Conservation (phyloP, 805 yeast species). For the Candida namnaoensis region DNA sequence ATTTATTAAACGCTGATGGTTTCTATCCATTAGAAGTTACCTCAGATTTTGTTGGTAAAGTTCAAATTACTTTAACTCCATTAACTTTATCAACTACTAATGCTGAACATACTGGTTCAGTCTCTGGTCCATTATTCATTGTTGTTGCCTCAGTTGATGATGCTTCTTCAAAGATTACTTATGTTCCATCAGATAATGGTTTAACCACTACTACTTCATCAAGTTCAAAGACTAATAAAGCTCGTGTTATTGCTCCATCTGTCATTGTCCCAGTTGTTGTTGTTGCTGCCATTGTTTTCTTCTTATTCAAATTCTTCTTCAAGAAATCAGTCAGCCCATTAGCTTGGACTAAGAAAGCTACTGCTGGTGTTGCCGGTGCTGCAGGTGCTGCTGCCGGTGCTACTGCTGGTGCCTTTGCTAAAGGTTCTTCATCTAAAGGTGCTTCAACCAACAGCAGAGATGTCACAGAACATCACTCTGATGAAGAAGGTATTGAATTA, state of each 20-base stretch:
- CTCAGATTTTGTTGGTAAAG: constrained; percentile 23
- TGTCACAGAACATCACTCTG: constrained; percentile 1
- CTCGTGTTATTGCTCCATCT: constrained; percentile 30
- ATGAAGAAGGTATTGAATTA: constrained; percentile 13
- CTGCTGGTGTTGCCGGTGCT: not conserved
- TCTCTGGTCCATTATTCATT: constrained; percentile 30
- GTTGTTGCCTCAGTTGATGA: constrained; percentile 22
- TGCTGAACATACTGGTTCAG: constrained; percentile 28
- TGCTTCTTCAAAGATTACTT: constrained; percentile 20
- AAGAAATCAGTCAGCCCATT: constrained; percentile 12
- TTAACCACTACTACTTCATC: constrained; percentile 2
- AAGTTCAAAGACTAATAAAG: constrained; percentile 7
- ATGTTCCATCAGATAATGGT: constrained; percentile 33
- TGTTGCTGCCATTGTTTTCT: constrained; percentile 19
- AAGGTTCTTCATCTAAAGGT: not conserved
- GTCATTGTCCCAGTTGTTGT: constrained; percentile 33
- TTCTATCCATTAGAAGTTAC: constrained; percentile 27
- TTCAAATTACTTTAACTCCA: constrained; percentile 30
- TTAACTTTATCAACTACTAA: constrained; percentile 22
- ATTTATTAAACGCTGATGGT: constrained; percentile 28
- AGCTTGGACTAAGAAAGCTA: too few relatives aligned
- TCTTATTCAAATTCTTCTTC: constrained; percentile 17
- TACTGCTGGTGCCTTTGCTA: not conserved
- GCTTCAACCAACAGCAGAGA: not conserved
- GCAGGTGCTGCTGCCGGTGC: not conserved